These are phyloP conservation scores for Corchorus capsularis DNA, from an alignment of 345 rosid genomes.

Conservation along the genomic window DNA sequence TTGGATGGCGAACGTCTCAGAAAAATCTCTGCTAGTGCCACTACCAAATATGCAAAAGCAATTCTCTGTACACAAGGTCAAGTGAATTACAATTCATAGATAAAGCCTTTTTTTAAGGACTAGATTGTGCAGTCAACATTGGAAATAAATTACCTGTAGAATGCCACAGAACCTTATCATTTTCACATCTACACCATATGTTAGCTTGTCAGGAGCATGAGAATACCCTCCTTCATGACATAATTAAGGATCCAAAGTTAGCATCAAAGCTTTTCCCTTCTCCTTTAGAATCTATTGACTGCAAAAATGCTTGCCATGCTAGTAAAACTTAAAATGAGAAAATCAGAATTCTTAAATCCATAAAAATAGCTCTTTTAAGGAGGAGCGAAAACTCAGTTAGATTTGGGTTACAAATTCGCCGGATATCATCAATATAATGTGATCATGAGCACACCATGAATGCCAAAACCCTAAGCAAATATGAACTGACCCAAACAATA, in stretches of 20 bases:
- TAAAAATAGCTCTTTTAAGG: too few relatives aligned
- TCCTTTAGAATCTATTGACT: constrained; percentile 1
- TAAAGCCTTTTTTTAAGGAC: not conserved
- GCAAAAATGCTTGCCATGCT: not conserved
- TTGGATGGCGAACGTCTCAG: constrained; percentile 38
- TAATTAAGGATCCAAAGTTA: constrained; percentile 14
- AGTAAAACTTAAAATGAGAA: not conserved
- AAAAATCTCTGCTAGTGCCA: constrained; percentile 68
- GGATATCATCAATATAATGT: not conserved
- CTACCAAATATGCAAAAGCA: constrained; percentile 74
- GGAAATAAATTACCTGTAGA: constrained; percentile 63
- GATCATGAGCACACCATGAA: not conserved
- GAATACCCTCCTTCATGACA: constrained; percentile 72
- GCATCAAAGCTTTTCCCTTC: not conserved
- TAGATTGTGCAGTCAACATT: not conserved
- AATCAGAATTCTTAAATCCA: not conserved
- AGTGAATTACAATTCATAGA: not conserved
- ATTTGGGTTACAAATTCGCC: not conserved
- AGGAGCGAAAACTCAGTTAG: too few relatives aligned
- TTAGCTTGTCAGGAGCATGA: constrained; percentile 78
- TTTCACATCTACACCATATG: constrained; percentile 80
- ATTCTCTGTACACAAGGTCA: constrained; percentile 57
- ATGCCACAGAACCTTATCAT: constrained; percentile 81
- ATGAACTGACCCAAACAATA: not conserved
- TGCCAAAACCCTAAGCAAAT: not conserved